Conservation (phyloP, 1,139 yeast genomes). For the Pneumocystis oryctolagi region DNA sequence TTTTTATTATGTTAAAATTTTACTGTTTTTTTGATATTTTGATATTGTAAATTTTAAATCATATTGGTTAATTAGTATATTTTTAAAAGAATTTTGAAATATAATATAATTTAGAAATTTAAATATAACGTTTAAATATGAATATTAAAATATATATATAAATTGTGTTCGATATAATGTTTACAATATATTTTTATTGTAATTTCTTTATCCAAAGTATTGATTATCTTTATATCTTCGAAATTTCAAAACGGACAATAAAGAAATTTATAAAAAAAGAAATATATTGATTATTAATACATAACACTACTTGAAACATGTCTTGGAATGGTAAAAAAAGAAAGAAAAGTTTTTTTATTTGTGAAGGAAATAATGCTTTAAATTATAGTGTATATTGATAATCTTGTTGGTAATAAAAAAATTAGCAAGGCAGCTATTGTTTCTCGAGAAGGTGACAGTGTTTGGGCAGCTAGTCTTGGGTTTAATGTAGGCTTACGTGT, state of each 20-base stretch:
- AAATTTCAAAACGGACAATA: not conserved
- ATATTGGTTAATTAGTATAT: not conserved
- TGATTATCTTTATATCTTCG: not conserved
- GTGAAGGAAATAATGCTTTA: not conserved
- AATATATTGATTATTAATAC: not conserved
- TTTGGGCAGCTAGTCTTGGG: constrained; percentile 78
- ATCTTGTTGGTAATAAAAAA: constrained; percentile 68
- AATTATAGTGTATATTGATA: constrained; percentile 72
- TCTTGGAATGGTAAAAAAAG: not conserved
- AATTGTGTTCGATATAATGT: not conserved
- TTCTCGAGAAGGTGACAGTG: constrained; percentile 86
- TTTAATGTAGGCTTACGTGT: constrained; percentile 34
- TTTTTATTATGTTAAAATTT: too few relatives aligned
- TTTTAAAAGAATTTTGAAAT: not conserved
- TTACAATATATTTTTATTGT: not conserved
- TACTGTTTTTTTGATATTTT: not conserved
- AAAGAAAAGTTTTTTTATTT: not conserved
- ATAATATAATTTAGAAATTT: not conserved
- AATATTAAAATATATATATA: not conserved
- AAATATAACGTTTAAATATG: not conserved
- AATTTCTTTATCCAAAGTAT: not conserved
- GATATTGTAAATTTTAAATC: not conserved
- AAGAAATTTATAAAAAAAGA: not conserved
- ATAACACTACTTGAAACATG: not conserved
- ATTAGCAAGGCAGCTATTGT: constrained; percentile 85